Conservation (phyloP, 441 rosid genomes). For the Erysimum cheiri region DNA sequence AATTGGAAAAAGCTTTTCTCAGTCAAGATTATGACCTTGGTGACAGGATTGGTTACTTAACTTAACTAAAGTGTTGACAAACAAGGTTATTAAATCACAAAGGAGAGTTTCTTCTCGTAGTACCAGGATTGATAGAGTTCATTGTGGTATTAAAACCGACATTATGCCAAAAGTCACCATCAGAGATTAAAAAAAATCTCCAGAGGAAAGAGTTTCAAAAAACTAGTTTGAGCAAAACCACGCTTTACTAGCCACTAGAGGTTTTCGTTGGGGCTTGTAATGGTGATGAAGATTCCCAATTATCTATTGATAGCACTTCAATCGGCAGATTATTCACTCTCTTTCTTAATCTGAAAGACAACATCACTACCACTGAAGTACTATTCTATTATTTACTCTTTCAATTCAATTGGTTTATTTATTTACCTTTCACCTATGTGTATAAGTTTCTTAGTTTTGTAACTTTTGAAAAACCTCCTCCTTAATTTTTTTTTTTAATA, state of each 20-base stretch:
- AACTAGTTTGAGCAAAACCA: constrained; percentile 16
- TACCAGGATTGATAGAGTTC: constrained; percentile 69
- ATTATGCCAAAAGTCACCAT: constrained; percentile 47
- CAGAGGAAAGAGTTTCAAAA: constrained; percentile 44
- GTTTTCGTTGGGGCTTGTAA: too few species aligned
- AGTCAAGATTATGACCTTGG: constrained; percentile 48
- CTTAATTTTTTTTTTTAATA: too few species aligned
- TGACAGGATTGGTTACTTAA: constrained; percentile 56
- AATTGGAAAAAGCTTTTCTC: constrained; percentile 59
- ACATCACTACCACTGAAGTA: too few species aligned
- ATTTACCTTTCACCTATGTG: too few species aligned
- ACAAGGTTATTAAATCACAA: constrained; percentile 62
- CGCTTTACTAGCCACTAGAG: background rate
- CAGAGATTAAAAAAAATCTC: constrained; percentile 17
- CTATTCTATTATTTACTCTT: too few species aligned
- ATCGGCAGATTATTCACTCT: too few species aligned
- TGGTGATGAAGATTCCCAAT: constrained; percentile 2
- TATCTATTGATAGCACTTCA: too few species aligned
- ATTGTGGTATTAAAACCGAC: constrained; percentile 61
- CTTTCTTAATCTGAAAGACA: too few species aligned
- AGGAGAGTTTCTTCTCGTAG: constrained; percentile 66
- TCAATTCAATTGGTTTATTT: too few species aligned
- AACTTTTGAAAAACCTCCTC: too few species aligned
- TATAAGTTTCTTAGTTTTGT: too few species aligned
- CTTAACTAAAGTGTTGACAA: constrained; percentile 74